A percentile compares a stretch with the other conserved stretches of the same genome.
Conservation (phyloP, 345 rosid species). For the Pistacia atlantica region DNA sequence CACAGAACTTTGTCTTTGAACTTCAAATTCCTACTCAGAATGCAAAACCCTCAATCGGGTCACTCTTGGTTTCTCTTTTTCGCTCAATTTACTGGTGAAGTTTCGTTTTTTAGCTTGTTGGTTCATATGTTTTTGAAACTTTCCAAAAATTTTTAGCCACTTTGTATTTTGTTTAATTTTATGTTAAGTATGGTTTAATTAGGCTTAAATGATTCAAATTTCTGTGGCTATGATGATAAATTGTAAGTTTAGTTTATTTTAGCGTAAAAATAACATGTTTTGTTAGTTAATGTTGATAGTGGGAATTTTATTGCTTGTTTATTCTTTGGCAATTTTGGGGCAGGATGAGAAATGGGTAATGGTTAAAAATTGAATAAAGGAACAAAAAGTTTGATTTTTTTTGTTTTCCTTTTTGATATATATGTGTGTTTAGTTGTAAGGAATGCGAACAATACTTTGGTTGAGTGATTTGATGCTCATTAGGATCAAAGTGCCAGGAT, state of each 20-base stretch:
- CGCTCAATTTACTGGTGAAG: background rate
- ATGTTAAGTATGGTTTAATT: background rate
- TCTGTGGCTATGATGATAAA: background rate
- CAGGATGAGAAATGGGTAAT: constrained; percentile 4
- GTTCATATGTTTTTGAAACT: background rate
- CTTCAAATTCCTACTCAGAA: background rate
- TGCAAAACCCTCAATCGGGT: constrained; percentile 9
- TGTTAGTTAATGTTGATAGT: background rate
- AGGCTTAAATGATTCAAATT: background rate
- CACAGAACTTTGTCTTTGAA: background rate
- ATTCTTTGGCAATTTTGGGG: background rate
- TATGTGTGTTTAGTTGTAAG: background rate
- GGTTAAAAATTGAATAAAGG: background rate
- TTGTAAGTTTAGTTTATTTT: background rate
- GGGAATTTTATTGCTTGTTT: background rate
- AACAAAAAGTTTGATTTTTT: background rate
- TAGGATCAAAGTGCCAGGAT: background rate
- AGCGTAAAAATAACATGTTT: too few relatives aligned
- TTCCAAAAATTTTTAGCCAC: background rate
- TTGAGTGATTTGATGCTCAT: background rate
- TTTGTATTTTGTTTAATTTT: background rate
- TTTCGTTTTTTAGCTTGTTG: background rate
- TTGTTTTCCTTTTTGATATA: too few relatives aligned
- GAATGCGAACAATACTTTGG: background rate
- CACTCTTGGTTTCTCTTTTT: background rate